These are phyloP conservation scores for Aspergillus ostianus DNA, from an alignment of 495 filamentous ascomycete genomes.

Conservation along the genomic window DNA sequence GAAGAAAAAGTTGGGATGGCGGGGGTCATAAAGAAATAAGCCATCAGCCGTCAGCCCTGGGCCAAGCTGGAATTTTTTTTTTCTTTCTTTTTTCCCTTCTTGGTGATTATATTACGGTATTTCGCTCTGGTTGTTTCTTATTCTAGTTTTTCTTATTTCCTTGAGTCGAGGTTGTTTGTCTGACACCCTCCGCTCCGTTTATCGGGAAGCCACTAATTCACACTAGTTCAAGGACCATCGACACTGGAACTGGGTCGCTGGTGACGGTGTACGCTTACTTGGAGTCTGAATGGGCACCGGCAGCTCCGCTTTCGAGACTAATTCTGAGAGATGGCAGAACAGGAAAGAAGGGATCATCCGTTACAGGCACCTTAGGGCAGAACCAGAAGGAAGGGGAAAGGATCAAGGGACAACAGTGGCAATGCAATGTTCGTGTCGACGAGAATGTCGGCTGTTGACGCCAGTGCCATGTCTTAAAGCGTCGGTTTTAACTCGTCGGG, in stretches of 20 bases:
- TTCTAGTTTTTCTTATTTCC: background rate
- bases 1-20: background rate
- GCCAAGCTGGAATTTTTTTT: background rate
- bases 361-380: background rate
- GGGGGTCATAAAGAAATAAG: slow-evolving; percentile 4
- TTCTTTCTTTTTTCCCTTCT: background rate
- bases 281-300: background rate
- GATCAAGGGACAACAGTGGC: background rate
- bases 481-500: background rate
- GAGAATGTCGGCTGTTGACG: background rate
- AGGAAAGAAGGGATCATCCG: background rate
- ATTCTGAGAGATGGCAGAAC: background rate
- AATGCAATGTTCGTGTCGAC: background rate
- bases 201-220: background rate
- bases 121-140: no score
- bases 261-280: background rate
- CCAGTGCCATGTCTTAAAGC: background rate
- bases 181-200: background rate
- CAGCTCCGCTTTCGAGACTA: background rate
- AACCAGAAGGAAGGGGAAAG: background rate
- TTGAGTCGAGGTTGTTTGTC: background rate
- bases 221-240: background rate
- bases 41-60: background rate
- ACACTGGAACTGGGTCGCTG: background rate
- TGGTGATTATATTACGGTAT: no score